These are phyloP conservation scores for Coprinellus aureogranulatus DNA, from an alignment of 768 basidiomycete species.

Conservation along the genomic window DNA sequence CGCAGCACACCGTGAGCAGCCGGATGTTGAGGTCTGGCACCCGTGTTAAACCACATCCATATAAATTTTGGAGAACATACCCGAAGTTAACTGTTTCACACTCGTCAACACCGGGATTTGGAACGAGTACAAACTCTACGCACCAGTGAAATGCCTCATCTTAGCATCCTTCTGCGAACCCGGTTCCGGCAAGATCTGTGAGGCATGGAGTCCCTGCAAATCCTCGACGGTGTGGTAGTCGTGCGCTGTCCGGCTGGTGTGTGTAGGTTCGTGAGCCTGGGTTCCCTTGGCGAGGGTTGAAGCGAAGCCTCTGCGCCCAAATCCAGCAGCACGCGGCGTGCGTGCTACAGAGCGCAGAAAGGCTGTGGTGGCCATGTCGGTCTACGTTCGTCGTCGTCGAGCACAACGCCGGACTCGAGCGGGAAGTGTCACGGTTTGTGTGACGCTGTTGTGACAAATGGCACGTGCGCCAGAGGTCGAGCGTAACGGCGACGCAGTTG, in stretches of 20 bases:
- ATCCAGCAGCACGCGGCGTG: slow-evolving; percentile 32
- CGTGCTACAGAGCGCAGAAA: slow-evolving; percentile 63
- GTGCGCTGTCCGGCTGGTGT: slow-evolving; percentile 39
- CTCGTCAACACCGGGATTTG: slow-evolving; percentile 8
- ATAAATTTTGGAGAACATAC: slow-evolving; percentile 19
- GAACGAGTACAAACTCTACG: slow-evolving; percentile 20
- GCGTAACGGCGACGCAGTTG: background rate
- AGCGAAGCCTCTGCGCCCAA: slow-evolving; percentile 32
- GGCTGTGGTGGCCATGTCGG: slow-evolving; percentile 57
- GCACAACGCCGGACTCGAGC: slow-evolving; percentile 3
- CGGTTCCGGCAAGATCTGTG: slow-evolving; percentile 78
- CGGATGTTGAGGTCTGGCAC: slow-evolving; percentile 86
- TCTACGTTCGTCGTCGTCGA: slow-evolving; percentile 42
- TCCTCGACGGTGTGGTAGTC: slow-evolving; percentile 81
- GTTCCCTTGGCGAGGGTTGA: slow-evolving; percentile 27
- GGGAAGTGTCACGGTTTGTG: slow-evolving; percentile 4
- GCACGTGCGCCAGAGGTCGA: slow-evolving; percentile 1
- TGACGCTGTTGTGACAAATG: slow-evolving; percentile 5
- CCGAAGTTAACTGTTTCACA: slow-evolving; percentile 81
- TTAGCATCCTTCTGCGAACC: slow-evolving; percentile 69
- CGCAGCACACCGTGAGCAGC: slow-evolving; percentile 98
- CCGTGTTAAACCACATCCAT: slow-evolving; percentile 1
- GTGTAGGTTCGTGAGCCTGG: slow-evolving; percentile 27
- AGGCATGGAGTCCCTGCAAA: slow-evolving; percentile 73
- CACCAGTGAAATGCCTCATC: slow-evolving; percentile 93